These are phyloP conservation scores for Sutorius eximius DNA, from an alignment of 1,284 basidiomycete genomes.

Conservation along the genomic window DNA sequence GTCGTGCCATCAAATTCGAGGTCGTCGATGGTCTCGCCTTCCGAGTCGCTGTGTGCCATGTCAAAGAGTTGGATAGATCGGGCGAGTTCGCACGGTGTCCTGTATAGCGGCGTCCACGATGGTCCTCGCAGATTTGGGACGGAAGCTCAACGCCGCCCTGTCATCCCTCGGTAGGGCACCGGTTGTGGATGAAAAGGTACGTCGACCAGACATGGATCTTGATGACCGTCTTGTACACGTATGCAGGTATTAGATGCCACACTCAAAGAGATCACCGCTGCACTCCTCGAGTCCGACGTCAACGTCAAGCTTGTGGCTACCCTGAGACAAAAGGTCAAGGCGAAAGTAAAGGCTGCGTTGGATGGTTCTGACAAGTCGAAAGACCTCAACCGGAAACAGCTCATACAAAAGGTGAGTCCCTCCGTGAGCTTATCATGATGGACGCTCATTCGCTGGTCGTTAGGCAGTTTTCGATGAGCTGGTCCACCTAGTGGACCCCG, in stretches of 20 bases:
- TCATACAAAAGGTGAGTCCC: constrained; percentile 78
- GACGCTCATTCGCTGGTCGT: constrained; percentile 5
- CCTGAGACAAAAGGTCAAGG: constrained; percentile 87
- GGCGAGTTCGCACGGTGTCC: constrained; percentile 28
- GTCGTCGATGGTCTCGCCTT: constrained; percentile 60
- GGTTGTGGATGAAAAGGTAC: constrained; percentile 86
- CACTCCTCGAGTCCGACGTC: constrained; percentile 94
- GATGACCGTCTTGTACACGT: constrained; percentile 43
- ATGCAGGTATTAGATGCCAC: constrained; percentile 86
- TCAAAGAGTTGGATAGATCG: constrained; percentile 1
- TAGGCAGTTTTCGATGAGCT: constrained; percentile 98
- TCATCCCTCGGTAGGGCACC: constrained; percentile 86
- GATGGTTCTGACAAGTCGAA: constrained; percentile 76
- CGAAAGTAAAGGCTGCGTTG: constrained; percentile 75
- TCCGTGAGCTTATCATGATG: neutral
- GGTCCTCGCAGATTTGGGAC: constrained; percentile 96
- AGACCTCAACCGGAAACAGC: constrained; percentile 79
- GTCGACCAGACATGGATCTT: constrained; percentile 15
- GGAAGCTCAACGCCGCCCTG: constrained; percentile 91
- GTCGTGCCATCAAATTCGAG: constrained; percentile 49
- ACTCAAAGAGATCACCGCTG: constrained; percentile 93
- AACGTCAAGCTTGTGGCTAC: constrained; percentile 95
- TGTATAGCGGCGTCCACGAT: constrained; percentile 49
- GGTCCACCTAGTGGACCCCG: constrained; percentile 92
- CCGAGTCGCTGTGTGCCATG: constrained; percentile 64